A percentile compares a stretch with the other conserved stretches of the same genome.
Evolutionary conservation across 2,329 filamentous ascomycete genomes (phyloP).

Genomic region (Samsoniella hepiali): DNA sequence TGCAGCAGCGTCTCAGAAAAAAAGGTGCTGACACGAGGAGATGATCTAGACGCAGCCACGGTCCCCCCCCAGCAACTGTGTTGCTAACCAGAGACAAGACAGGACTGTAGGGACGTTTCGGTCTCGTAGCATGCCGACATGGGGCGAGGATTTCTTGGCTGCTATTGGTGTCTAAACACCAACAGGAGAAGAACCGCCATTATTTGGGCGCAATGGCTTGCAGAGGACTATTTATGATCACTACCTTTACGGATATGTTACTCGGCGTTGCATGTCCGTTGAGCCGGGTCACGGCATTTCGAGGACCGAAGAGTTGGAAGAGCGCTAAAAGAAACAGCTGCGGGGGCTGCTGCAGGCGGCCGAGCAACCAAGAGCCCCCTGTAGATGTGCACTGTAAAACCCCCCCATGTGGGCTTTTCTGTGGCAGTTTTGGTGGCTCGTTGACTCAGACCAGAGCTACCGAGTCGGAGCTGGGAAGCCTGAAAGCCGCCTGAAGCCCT

Average conservation of each 20-base stretch:
- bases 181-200: background rate
- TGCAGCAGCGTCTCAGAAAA: conserved; percentile 3
- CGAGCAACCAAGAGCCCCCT: background rate
- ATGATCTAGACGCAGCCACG: conserved; percentile 4
- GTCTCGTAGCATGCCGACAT: background rate
- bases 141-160: background rate
- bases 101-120: background rate
- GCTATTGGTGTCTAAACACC: background rate
- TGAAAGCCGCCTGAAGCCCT: background rate
- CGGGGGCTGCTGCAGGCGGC: conserved; percentile 5
- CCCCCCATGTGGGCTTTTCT: conserved; percentile 11
- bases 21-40: conserved; percentile 11
- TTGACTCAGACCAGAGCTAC: background rate
- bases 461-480: background rate
- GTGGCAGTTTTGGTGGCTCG: conserved; percentile 7
- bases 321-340: background rate
- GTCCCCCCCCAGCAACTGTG: background rate
- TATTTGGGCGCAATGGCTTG: background rate
- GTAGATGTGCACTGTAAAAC: background rate
- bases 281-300: conserved; percentile 13
- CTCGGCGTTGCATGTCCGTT: background rate
- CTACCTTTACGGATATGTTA: background rate
- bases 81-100: background rate
- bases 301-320: conserved; percentile 2
- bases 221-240: background rate